Conservation (phyloP, 2,329 filamentous ascomycete species). For the Epichloe brachyelytri region DNA sequence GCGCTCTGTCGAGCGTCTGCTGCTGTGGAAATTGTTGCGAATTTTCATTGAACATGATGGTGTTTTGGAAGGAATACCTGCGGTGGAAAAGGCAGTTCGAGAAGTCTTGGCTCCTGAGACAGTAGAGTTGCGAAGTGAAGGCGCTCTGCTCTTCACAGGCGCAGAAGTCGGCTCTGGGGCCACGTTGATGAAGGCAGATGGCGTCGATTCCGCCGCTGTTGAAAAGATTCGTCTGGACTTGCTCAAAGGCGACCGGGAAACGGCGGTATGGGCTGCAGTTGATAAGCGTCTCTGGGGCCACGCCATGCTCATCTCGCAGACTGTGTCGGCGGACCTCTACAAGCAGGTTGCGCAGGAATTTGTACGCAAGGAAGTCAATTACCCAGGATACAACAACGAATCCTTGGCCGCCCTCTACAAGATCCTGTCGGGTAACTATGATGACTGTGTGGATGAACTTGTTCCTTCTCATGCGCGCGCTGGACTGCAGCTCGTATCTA, state of each 20-base stretch:
- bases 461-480: slow-evolving; percentile 86
- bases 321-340: slow-evolving; percentile 70
- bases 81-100: slow-evolving; percentile 62
- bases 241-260: slow-evolving; percentile 71
- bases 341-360: slow-evolving; percentile 93
- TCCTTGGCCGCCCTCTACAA: slow-evolving; percentile 86
- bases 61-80: slow-evolving; percentile 55
- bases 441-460: slow-evolving; percentile 91
- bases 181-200: slow-evolving; percentile 42
- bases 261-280: slow-evolving; percentile 84
- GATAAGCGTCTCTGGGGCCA: slow-evolving; percentile 95
- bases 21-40: slow-evolving; percentile 79
- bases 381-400: slow-evolving; percentile 65
- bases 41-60: slow-evolving; percentile 82
- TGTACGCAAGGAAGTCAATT: slow-evolving; percentile 86
- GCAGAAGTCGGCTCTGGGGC: slow-evolving; percentile 14
- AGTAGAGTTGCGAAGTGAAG: neutral
- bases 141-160: slow-evolving; percentile 12
- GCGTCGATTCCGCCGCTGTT: slow-evolving; percentile 55
- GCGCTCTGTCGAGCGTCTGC: slow-evolving; percentile 61
- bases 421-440: slow-evolving; percentile 82
- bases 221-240: slow-evolving; percentile 62
- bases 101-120: slow-evolving; percentile 54
- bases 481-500: slow-evolving; percentile 81
- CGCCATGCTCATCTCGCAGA: slow-evolving; percentile 76